phyloP scores from a whole-genome alignment of 208 protist species.

The Angomonas ambiguus region DNA sequence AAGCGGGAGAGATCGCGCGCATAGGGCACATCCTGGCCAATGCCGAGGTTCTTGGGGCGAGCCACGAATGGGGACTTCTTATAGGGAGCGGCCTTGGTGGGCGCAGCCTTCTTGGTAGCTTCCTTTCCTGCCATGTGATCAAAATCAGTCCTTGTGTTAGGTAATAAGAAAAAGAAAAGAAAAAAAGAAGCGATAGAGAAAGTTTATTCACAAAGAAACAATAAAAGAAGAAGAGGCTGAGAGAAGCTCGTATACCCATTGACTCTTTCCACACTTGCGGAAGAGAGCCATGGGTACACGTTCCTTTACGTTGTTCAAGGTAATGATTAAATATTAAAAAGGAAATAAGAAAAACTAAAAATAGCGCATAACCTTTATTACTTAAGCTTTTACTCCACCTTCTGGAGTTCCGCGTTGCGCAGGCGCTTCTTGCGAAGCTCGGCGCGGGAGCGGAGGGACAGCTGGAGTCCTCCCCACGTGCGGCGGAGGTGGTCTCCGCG shows the following conservation, averaged over 20 bases:
- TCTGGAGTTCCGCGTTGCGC: slow-evolving; percentile 54
- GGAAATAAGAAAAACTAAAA: slow-evolving; percentile 11
- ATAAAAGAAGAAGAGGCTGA: background rate
- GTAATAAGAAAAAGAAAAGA: slow-evolving; percentile 5
- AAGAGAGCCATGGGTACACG: too few species aligned
- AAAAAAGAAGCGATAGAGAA: slow-evolving; percentile 9
- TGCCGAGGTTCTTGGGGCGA: slow-evolving; percentile 87
- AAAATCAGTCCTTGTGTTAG: slow-evolving; percentile 12
- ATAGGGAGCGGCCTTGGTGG: slow-evolving; percentile 59
- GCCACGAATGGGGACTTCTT: slow-evolving; percentile 83
- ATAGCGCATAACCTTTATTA: background rate
- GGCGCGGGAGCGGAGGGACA: slow-evolving; percentile 74
- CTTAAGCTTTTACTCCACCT: background rate
- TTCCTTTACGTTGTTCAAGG: too few species aligned
- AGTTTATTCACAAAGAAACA: too few species aligned
- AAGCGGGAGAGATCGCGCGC: slow-evolving; percentile 96
- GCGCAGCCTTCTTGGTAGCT: slow-evolving; percentile 70
- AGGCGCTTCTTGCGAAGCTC: slow-evolving; percentile 82
- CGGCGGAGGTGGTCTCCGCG: slow-evolving; percentile 86
- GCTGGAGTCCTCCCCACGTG: slow-evolving; percentile 93
- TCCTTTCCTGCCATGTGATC: slow-evolving; percentile 82
- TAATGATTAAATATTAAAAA: too few species aligned
- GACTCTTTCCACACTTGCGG: too few species aligned
- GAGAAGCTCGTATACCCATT: too few species aligned
- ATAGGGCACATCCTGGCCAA: slow-evolving; percentile 93